Conservation (phyloP, 768 basidiomycete species). For the Lactarius trivialis region DNA sequence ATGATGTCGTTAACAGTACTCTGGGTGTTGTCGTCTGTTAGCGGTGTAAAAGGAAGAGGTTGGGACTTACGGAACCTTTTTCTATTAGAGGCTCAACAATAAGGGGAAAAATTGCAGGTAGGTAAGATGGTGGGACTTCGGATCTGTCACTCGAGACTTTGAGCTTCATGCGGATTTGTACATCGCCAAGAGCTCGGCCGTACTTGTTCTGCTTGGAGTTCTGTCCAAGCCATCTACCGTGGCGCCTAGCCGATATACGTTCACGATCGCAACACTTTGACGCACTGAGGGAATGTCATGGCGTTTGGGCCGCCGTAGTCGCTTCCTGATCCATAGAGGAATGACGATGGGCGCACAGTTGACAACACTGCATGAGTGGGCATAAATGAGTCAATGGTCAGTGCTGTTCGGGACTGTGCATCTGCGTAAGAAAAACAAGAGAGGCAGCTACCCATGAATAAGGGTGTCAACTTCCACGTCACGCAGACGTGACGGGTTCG, state of each 20-base stretch:
- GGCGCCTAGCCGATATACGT: background rate
- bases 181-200: constrained; percentile 71
- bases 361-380: constrained; percentile 90
- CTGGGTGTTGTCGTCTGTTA: constrained; percentile 34
- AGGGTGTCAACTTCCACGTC: constrained; percentile 71
- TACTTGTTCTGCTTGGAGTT: constrained; percentile 92
- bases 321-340: constrained; percentile 65
- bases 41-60: background rate
- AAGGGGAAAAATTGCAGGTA: constrained; percentile 80
- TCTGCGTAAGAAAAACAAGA: background rate
- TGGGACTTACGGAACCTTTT: constrained; percentile 58
- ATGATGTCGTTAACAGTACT: constrained; percentile 71
- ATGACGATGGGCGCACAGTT: constrained; percentile 80
- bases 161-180: constrained; percentile 93
- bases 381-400: constrained; percentile 95
- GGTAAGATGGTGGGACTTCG: constrained; percentile 87
- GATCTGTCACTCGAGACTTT: constrained; percentile 84
- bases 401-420: constrained; percentile 80
- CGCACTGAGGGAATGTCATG: constrained; percentile 81
- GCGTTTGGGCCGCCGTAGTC: constrained; percentile 61
- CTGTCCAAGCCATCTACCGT: constrained; percentile 86
- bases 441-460: constrained; percentile 73
- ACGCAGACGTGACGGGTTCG: constrained; percentile 56
- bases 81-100: constrained; percentile 76
- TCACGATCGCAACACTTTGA: constrained; percentile 10